These are phyloP conservation scores for Hymenoscyphus scutula DNA, from an alignment of 2,329 filamentous ascomycete species.

Conservation along the genomic window DNA sequence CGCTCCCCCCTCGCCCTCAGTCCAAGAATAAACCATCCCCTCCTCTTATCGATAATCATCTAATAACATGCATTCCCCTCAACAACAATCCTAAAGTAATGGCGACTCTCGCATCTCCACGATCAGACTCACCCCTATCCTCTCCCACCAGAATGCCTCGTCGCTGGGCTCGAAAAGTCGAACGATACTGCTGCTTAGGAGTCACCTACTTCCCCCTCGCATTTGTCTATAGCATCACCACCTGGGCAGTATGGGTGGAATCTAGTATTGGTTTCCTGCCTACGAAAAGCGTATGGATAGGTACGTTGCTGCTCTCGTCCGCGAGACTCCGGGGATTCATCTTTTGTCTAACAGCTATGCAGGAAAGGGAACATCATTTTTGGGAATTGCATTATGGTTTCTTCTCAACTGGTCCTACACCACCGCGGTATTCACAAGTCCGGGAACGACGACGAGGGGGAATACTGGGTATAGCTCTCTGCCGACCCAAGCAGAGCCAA, in stretches of 20 bases:
- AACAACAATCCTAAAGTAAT: conserved; percentile 20
- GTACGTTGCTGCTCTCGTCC: conserved; percentile 41
- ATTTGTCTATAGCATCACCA: conserved; percentile 87
- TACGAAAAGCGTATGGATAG: conserved; percentile 54
- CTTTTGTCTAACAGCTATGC: conserved; percentile 18
- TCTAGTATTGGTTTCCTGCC: conserved; percentile 65
- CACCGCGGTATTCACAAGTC: conserved; percentile 86
- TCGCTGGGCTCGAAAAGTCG: conserved; percentile 64
- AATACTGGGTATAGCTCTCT: conserved; percentile 73
- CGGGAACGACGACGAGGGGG: conserved; percentile 65
- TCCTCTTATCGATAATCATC: not conserved
- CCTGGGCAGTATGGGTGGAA: conserved; percentile 90
- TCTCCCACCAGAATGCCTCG: conserved; percentile 49
- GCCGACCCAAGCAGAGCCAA: conserved; percentile 64
- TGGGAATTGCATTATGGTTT: conserved; percentile 70
- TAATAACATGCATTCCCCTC: not conserved
- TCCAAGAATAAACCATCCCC: not conserved
- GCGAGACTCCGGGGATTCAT: not conserved
- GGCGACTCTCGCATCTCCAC: conserved; percentile 27
- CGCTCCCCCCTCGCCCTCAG: not conserved
- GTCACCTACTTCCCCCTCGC: conserved; percentile 81
- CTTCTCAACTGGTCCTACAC: conserved; percentile 89
- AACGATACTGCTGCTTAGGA: conserved; percentile 79
- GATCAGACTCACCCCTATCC: conserved; percentile 36
- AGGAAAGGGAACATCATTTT: conserved; percentile 56